Evolutionary conservation across 2,329 filamentous ascomycete genomes (phyloP).

Genomic region (Phyllosticta citribraziliensis): DNA sequence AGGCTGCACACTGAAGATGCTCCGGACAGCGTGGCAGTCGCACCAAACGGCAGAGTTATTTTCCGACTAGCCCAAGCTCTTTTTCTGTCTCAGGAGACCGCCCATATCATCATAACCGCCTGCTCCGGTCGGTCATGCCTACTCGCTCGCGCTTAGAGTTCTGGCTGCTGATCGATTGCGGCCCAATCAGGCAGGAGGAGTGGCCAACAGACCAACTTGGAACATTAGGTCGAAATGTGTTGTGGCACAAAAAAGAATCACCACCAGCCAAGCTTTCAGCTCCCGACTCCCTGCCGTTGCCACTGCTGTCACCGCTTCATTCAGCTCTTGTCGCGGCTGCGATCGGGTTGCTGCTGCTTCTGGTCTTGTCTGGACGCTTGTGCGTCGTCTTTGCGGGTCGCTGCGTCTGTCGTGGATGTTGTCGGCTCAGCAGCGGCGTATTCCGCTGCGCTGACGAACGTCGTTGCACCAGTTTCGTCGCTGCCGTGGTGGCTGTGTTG

Average conservation of each 20-base stretch:
- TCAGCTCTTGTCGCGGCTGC: not conserved
- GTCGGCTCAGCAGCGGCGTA: not conserved
- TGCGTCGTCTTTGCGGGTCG: not conserved
- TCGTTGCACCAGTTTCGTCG: not conserved
- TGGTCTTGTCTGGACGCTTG: not conserved
- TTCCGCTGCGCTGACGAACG: not conserved
- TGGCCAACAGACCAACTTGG: not conserved
- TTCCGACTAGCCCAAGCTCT: not conserved
- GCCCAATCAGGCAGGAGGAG: not conserved
- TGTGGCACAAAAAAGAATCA: not conserved
- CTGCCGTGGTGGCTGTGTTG: not conserved
- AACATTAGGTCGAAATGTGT: not conserved
- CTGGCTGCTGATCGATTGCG: not conserved
- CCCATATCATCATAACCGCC: not conserved
- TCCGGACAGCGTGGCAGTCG: not conserved
- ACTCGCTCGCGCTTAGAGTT: not conserved
- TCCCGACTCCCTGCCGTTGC: not conserved
- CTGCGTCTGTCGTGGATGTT: not conserved
- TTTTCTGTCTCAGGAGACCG: not conserved
- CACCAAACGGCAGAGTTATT: not conserved
- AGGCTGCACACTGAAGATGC: not conserved
- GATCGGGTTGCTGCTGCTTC: not conserved
- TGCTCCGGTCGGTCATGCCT: not conserved
- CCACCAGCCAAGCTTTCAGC: not conserved
- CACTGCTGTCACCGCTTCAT: not conserved